These are phyloP conservation scores for Trichoderma koningii DNA, from an alignment of 2,329 filamentous ascomycete genomes.

Conservation along the genomic window DNA sequence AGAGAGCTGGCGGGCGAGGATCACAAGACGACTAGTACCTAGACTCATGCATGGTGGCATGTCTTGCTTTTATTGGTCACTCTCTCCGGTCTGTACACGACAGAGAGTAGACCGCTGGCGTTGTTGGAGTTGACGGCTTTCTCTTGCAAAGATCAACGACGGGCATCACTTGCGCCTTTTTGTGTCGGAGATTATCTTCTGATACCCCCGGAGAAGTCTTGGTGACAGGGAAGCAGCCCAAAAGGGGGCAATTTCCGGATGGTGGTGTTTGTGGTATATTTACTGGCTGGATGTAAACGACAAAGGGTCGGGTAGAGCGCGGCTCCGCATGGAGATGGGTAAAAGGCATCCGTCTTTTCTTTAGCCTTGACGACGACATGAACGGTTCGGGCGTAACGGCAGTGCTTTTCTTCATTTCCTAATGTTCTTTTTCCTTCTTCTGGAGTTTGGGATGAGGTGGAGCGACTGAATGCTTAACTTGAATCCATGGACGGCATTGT, in stretches of 20 bases:
- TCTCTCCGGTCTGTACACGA: not conserved
- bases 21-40: not conserved
- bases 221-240: not conserved
- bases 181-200: constrained; percentile 1
- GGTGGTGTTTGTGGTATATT: constrained; percentile 19
- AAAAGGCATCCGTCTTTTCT: not conserved
- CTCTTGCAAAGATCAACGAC: not conserved
- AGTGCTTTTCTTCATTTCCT: not conserved
- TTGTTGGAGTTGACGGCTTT: constrained; percentile 4
- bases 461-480: not conserved
- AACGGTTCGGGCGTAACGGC: constrained; percentile 5
- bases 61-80: constrained; percentile 13
- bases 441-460: not conserved
- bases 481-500: not conserved
- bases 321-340: constrained; percentile 22
- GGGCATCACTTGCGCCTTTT: not conserved
- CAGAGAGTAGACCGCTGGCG: not conserved
- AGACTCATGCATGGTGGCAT: constrained; percentile 21
- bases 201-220: constrained; percentile 17
- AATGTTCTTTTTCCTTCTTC: not conserved
- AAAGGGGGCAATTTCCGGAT: not conserved
- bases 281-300: not conserved
- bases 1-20: constrained; percentile 56
- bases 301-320: constrained; percentile 18
- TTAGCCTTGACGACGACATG: constrained; percentile 14